These are phyloP conservation scores for Coemansia sp. DNA, from an alignment of 192 early-diverging fungal genomes.

Conservation along the genomic window DNA sequence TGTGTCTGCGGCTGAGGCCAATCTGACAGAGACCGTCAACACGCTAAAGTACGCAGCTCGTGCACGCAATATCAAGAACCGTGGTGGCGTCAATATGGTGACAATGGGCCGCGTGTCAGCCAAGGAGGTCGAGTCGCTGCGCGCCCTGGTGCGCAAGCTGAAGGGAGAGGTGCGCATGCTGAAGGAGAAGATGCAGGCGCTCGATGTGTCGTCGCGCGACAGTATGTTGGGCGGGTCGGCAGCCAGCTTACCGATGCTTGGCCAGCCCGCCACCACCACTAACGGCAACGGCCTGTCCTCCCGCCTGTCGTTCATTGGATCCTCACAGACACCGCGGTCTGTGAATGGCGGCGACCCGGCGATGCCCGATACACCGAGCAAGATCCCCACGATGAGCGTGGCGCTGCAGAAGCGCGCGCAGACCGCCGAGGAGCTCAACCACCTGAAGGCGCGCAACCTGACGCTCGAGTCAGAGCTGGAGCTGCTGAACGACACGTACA, in stretches of 20 bases:
- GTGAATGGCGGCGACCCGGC: neutral
- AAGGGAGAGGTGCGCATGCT: conserved; percentile 58
- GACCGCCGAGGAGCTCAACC: conserved; percentile 19
- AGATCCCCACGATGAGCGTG: conserved; percentile 21
- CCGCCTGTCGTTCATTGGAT: neutral
- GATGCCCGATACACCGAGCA: conserved; percentile 16
- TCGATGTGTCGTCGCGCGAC: conserved; percentile 7
- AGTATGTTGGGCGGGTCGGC: conserved; percentile 5
- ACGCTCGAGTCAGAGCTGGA: conserved; percentile 56
- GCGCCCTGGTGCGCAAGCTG: conserved; percentile 63
- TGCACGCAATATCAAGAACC: conserved; percentile 94
- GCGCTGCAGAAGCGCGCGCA: conserved; percentile 37
- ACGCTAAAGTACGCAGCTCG: conserved; percentile 96
- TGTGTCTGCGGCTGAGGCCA: conserved; percentile 82
- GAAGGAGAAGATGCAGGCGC: conserved; percentile 17
- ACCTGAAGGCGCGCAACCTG: conserved; percentile 37
- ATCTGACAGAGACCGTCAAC: conserved; percentile 88
- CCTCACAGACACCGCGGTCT: neutral
- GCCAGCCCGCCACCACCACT: neutral
- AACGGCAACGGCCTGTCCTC: neutral
- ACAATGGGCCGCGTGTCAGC: conserved; percentile 60
- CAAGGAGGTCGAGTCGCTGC: conserved; percentile 68
- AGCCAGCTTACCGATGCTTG: neutral
- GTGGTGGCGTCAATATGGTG: conserved; percentile 68
- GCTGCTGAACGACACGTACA: conserved; percentile 57